Percentiles rank a stretch among this genome's conserved stretches.
These are phyloP conservation scores for Scedosporium minutisporum DNA, from an alignment of 2,329 filamentous ascomycete species.

Conservation along the genomic window DNA sequence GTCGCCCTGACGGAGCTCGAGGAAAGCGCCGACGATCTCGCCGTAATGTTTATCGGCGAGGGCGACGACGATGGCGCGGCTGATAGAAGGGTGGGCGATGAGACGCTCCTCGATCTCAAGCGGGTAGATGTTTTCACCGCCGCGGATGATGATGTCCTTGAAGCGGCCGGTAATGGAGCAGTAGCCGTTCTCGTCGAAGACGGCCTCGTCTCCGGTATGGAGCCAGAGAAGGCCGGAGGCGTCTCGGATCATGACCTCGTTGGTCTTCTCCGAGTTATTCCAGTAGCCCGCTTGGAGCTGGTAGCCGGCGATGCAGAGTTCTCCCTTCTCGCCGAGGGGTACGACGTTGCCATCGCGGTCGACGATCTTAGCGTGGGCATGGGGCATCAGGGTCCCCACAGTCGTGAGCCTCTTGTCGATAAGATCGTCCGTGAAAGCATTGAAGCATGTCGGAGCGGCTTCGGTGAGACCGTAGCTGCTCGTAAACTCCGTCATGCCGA, in stretches of 20 bases:
- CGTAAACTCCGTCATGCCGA: constrained; percentile 68
- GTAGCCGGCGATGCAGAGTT: constrained; percentile 71
- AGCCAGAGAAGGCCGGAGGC: constrained; percentile 48
- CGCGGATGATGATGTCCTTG: constrained; percentile 72
- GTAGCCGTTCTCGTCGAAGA: constrained; percentile 59
- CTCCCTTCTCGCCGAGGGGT: constrained; percentile 58
- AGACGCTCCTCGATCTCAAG: constrained; percentile 68
- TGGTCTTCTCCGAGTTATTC: constrained; percentile 67
- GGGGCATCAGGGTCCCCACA: constrained; percentile 67
- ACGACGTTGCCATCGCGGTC: constrained; percentile 56
- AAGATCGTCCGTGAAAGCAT: constrained; percentile 64
- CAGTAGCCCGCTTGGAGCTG: constrained; percentile 59
- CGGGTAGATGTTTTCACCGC: constrained; percentile 65
- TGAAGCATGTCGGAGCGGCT: constrained; percentile 72
- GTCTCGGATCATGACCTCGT: constrained; percentile 46
- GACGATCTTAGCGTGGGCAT: constrained; percentile 68
- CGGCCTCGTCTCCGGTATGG: constrained; percentile 60
- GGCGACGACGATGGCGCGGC: constrained; percentile 59
- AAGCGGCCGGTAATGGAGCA: constrained; percentile 66
- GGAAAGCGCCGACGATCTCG: constrained; percentile 61
- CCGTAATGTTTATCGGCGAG: constrained; percentile 62
- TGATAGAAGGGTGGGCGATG: constrained; percentile 51
- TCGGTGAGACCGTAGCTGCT: constrained; percentile 67
- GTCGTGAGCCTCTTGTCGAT: constrained; percentile 58
- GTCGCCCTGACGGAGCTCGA: constrained; percentile 28